Evolutionary conservation across 768 basidiomycete species (phyloP).

Genomic region (Suillus sp.): DNA sequence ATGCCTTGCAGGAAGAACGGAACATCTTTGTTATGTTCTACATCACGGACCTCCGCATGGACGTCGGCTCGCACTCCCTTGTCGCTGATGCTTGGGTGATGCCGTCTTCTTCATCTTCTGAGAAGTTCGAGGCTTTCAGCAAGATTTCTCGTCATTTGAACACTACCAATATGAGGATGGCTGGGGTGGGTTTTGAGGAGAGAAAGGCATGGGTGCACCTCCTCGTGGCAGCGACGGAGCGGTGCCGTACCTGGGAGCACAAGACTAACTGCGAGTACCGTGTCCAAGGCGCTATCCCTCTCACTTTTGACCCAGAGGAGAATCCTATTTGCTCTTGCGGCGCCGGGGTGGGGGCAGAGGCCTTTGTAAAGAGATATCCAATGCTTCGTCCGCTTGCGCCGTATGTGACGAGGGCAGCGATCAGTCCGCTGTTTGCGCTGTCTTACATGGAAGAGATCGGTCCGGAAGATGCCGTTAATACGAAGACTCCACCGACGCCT

Average conservation of each 20-base stretch:
- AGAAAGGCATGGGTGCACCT: constrained; percentile 51
- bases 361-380: constrained; percentile 41
- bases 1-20: constrained; percentile 20
- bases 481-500: neutral
- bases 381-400: constrained; percentile 34
- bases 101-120: constrained; percentile 24
- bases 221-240: constrained; percentile 52
- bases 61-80: constrained; percentile 50
- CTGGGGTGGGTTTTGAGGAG: constrained; percentile 36
- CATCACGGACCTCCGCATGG: constrained; percentile 47
- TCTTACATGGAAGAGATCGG: constrained; percentile 47
- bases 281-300: constrained; percentile 36
- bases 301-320: constrained; percentile 37
- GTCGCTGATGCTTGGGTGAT: constrained; percentile 51
- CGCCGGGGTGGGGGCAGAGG: constrained; percentile 45
- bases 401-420: constrained; percentile 49
- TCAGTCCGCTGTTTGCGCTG: constrained; percentile 56
- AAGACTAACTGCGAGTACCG: constrained; percentile 49
- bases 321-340: constrained; percentile 58
- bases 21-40: constrained; percentile 44
- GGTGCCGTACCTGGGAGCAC: constrained; percentile 57
- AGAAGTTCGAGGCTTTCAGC: neutral
- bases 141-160: neutral
- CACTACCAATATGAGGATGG: constrained; percentile 4
- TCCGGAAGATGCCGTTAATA: neutral